A percentile compares a stretch with the other conserved stretches of the same genome.
Conservation (phyloP, 768 basidiomycete genomes). For the Boletus rubropictus region DNA sequence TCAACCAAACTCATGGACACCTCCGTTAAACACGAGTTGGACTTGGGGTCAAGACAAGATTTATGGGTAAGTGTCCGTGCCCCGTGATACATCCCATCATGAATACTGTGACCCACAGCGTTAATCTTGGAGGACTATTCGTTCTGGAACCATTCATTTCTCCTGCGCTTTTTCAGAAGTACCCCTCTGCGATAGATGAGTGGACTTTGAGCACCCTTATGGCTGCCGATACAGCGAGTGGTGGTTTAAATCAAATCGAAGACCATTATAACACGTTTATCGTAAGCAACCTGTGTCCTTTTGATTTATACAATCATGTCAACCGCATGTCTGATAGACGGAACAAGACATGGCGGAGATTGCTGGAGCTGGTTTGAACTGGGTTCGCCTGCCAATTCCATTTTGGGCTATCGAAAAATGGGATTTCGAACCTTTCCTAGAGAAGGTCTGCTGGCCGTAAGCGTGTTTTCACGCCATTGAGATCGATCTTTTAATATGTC, state of each 20-base stretch:
- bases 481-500: constrained; percentile 1
- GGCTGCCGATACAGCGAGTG: constrained; percentile 55
- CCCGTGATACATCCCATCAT: constrained; percentile 1
- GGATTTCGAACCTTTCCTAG: constrained; percentile 71
- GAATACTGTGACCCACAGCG: constrained; percentile 30
- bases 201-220: constrained; percentile 63
- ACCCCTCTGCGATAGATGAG: constrained; percentile 54
- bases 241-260: constrained; percentile 63
- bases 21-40: constrained; percentile 73
- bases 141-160: constrained; percentile 76
- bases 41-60: constrained; percentile 57
- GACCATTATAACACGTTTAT: constrained; percentile 81
- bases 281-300: constrained; percentile 37
- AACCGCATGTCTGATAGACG: constrained; percentile 43
- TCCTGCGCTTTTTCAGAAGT: constrained; percentile 57
- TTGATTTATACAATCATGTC: neutral
- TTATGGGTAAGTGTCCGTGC: constrained; percentile 42
- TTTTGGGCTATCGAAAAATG: constrained; percentile 84
- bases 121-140: constrained; percentile 73
- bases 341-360: constrained; percentile 88
- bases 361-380: constrained; percentile 83
- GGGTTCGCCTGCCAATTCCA: constrained; percentile 72
- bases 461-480: constrained; percentile 15
- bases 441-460: constrained; percentile 68
- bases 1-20: constrained; percentile 73